Base-by-base conservation (phyloP, 1,284 basidiomycete genomes). In the Trichosporon coremiiforme region DNA sequence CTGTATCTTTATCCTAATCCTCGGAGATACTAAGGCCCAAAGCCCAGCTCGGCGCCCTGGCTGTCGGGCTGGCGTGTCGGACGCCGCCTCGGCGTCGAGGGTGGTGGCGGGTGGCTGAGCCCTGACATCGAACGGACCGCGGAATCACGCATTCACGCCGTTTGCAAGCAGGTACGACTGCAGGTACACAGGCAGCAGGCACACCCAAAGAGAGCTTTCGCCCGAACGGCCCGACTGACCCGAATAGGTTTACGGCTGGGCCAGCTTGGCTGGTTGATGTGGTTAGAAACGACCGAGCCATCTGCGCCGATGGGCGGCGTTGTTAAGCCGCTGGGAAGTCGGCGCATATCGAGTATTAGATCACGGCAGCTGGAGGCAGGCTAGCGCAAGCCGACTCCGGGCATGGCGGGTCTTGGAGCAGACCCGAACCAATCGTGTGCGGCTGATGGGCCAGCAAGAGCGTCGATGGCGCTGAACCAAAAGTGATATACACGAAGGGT, bases 41-140 rank as follows among this genome's bases (percentile, higher is more conserved):
- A 10, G 36, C 36, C 12, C 36, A 38, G 3, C 36, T 38, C 9
- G 41, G 17, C 41, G 41, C 50, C 50, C 22, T 25, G 9, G 6
- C 50, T 22, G 50, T 7, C 50, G 50, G 20, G 6, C 20, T 22
- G 50, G 50, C 50, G 50, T 20, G 50, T 53, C 22, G 6, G 50
- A 25, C 50, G 50, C 50, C 50, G 50, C 50, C 22, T 53, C 22
- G 50, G 22, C 22, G 20, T 25, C 22, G 5, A 5, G 22, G n/a
- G 17, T 20, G 22, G 50, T 53, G 50, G 50, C 50, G n/a, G 50
- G 50, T 25, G 50, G 50, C 50, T 53, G 50, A 17, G 10, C 50
- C 50, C 50, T 53, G 50, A 22, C 50, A 53, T 25, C 20, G 50
- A 53, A 20, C 50, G 50, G 50, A 53, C 50, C 50, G 50, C 50